Evolutionary conservation across 2,329 filamentous ascomycete species (phyloP), one percentile per base, ranked within the genome.

Genomic region (Aaosphaeria arxii): DNA sequence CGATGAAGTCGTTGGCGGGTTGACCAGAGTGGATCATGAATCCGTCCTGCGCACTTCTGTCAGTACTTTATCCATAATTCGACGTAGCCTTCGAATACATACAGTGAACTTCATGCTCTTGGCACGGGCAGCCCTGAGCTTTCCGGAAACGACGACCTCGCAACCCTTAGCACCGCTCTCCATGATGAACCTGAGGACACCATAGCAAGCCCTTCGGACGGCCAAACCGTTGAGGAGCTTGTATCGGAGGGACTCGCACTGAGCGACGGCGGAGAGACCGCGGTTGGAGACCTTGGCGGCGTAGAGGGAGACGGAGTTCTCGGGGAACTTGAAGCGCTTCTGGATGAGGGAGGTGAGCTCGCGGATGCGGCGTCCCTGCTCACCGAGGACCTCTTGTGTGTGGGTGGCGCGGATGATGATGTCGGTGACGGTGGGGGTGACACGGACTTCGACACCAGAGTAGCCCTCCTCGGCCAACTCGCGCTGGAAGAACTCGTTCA

Each of bases 11-110:
- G 81, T 95, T 92, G 73, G 92, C 94, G 73, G 94, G 94, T 79
- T 99, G 94, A 81, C 94, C 94, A 72, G 94, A 99, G 89, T 99
- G 94, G 81, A 99, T 99, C 94, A 99, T 99, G 90, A 99, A 99
- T 76, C 94, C 94, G 79, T 99, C 84, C 83, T 84, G 58, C 39
- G 2, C 11, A 13, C 41, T 30, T 40, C 42, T 11, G 11, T 42
- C 30, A 38, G 13, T 30, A 17, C 7, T 29, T 42, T n/a, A 31
- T 40, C 13, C 29, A 44, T 49, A 51, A 2, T 24, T 24, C 17
- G 3, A 24, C 3, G 3, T 2, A 24, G 3, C 17, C 17, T 24
- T 24, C 17, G 17, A 24, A 24, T 24, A 74, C 80, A 58, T 82
- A 85, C 91, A 78, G 94, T 99, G 88, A 99, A 99, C 88, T 99